These are phyloP conservation scores for Phytopythium helicoides DNA, from an alignment of 352 stramenopile genomes.

Conservation along the genomic window DNA sequence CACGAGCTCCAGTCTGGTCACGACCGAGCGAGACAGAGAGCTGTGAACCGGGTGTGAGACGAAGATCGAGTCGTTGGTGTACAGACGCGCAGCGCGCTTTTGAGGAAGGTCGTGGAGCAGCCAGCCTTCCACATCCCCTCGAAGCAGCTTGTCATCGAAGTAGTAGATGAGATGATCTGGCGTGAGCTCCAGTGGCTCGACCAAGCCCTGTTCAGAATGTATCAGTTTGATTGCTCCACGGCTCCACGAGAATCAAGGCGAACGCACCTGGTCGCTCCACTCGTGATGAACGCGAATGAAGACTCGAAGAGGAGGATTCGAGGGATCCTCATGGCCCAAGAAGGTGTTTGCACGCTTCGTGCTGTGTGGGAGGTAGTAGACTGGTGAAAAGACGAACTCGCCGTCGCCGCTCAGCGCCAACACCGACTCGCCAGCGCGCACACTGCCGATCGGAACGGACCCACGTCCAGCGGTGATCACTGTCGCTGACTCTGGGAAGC, in stretches of 20 bases:
- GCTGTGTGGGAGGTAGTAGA: constrained; percentile 73
- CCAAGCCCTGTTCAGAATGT: constrained; percentile 8
- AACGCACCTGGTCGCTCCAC: constrained; percentile 4
- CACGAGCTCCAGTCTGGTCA: constrained; percentile 25
- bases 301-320: constrained; percentile 1
- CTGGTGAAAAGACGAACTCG: constrained; percentile 33
- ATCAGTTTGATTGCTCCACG: not conserved
- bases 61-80: constrained; percentile 46
- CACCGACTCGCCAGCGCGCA: constrained; percentile 51
- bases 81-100: constrained; percentile 47
- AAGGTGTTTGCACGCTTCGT: constrained; percentile 6
- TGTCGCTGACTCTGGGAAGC: constrained; percentile 50
- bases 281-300: constrained; percentile 41
- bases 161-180: constrained; percentile 51
- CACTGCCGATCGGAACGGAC: constrained; percentile 14
- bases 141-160: not conserved
- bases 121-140: not conserved
- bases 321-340: too few relatives aligned
- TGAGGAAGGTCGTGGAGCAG: constrained; percentile 23
- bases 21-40: constrained; percentile 6
- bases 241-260: not conserved
- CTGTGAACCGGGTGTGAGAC: not conserved
- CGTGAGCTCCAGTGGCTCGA: constrained; percentile 36
- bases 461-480: constrained; percentile 25
- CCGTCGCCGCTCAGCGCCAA: constrained; percentile 42